Conservation (phyloP, 2,329 filamentous ascomycete species). For the Nothopassalora personata region DNA sequence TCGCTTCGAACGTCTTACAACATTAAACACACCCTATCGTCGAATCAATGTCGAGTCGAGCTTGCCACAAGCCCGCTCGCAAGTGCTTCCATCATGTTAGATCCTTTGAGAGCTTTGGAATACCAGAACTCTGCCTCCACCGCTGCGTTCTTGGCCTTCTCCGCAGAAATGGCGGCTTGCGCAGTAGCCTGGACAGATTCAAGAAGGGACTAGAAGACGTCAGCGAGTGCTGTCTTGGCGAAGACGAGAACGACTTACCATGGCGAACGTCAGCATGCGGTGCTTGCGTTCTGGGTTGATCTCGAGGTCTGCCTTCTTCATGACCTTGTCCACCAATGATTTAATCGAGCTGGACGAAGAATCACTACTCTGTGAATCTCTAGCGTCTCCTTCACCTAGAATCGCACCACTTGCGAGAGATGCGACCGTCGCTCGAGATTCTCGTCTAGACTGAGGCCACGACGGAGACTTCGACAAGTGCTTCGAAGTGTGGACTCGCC, state of each 20-base stretch:
- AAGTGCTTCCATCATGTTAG: not conserved
- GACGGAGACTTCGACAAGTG: not conserved
- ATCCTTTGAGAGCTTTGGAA: not conserved
- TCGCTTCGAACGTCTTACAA: not conserved
- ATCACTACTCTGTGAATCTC: not conserved
- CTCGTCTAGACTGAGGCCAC: not conserved
- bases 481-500: not conserved
- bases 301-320: conserved; percentile 6
- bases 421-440: not conserved
- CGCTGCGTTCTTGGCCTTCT: conserved; percentile 1
- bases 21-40: not conserved
- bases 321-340: not conserved
- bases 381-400: not conserved
- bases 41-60: not conserved
- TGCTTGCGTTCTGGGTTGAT: conserved; percentile 15
- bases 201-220: not conserved
- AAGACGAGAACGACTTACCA: conserved; percentile 11
- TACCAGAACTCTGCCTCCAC: not conserved
- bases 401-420: not conserved
- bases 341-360: not conserved
- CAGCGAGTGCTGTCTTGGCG: not conserved
- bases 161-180: not conserved
- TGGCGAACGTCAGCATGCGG: conserved; percentile 23
- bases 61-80: not conserved
- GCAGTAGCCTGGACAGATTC: not conserved